These are phyloP conservation scores for Pestalotiopsis sp. DNA, from an alignment of 2,329 filamentous ascomycete genomes.

Conservation along the genomic window DNA sequence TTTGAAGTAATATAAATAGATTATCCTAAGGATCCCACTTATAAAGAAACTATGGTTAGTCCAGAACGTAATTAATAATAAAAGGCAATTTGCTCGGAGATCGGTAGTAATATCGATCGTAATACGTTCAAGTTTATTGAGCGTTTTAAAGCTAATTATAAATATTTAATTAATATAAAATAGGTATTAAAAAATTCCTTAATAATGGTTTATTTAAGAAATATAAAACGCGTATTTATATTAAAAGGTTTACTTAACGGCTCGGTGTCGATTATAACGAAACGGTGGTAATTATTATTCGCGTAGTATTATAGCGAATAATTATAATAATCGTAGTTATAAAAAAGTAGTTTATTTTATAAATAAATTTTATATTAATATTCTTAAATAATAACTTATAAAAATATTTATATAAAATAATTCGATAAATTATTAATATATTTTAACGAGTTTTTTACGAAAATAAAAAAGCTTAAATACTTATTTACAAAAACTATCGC, in stretches of 20 bases:
- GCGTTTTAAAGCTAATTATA: background rate
- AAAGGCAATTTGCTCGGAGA: background rate
- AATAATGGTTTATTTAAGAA: background rate
- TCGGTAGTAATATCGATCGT: no score
- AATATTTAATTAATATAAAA: background rate
- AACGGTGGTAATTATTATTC: background rate
- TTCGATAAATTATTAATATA: background rate
- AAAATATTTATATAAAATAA: background rate
- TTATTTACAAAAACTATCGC: no score
- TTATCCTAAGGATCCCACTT: background rate
- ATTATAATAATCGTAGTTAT: background rate
- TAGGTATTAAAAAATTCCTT: background rate
- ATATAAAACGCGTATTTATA: background rate
- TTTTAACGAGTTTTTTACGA: background rate
- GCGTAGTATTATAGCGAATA: background rate
- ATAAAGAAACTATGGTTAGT: background rate
- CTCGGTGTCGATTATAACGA: background rate
- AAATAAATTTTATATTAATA: background rate
- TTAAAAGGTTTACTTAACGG: no score
- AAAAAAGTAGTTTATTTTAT: background rate
- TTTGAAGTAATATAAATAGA: background rate
- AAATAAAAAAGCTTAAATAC: no score
- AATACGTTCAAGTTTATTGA: no score
- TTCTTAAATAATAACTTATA: background rate
- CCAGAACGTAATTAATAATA: background rate